Percentiles rank a stretch among this genome's conserved stretches.
phyloP scores from a whole-genome alignment of 257 asterid species.

The Coffea canephora region DNA sequence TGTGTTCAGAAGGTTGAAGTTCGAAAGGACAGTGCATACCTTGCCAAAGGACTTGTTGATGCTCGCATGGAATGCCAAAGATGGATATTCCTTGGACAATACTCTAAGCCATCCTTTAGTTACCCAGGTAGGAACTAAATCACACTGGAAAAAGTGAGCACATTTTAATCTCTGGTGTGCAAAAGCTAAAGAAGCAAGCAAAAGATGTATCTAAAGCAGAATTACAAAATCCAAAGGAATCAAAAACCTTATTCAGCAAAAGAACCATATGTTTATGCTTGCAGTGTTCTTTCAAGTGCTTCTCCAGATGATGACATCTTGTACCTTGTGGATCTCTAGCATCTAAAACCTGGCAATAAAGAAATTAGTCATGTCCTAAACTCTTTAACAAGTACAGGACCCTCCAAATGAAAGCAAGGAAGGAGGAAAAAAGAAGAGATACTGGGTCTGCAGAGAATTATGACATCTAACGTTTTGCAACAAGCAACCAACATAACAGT shows the following conservation, averaged over 20 bases:
- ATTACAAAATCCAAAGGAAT: neutral
- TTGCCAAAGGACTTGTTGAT: conserved; percentile 93
- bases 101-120: conserved; percentile 93
- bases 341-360: conserved; percentile 76
- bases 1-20: neutral
- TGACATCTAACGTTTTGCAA: neutral
- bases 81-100: conserved; percentile 83
- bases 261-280: conserved; percentile 92
- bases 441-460: neutral
- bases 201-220: neutral
- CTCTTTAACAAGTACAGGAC: neutral
- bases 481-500: neutral
- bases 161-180: neutral
- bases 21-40: conserved; percentile 39
- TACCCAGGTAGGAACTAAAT: conserved; percentile 94
- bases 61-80: conserved; percentile 96
- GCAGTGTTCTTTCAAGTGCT: conserved; percentile 86
- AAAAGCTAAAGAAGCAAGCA: neutral
- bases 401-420: neutral
- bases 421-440: neutral
- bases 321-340: conserved; percentile 98
- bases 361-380: neutral
- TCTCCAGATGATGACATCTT: conserved; percentile 95
- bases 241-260: conserved; percentile 72
- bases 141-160: conserved; percentile 53